Evolutionary conservation across 805 yeast genomes (phyloP), one percentile per base, ranked within the genome.

Genomic region (Starmerella scarabaei): DNA sequence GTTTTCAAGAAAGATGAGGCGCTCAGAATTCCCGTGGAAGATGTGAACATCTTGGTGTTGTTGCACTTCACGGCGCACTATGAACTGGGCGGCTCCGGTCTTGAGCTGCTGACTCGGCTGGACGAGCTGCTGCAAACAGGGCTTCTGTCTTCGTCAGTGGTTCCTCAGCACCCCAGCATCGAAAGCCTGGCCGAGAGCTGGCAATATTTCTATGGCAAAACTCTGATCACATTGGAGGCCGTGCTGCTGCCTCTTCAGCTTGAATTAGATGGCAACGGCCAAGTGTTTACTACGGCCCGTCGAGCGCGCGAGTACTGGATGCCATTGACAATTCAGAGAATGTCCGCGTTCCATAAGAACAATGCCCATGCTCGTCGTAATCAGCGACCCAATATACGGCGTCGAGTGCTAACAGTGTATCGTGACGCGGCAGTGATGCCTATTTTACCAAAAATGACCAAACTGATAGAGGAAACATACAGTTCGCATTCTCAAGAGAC

Each of bases 211-310:
- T 71, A 68, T 46, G 62, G 63, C n/a, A 66, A 68, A 29, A 67
- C 75, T 2, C 65, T 71, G 37, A 75, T 73, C 38, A 74, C 74
- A 50, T 59, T 77, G 16, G 69, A 75, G 43, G 80, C 80, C 0
- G 67, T 75, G 0, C 68, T 79, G 35, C 48, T 75, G 26, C 86
- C 86, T 0, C 51, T 80, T 18, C 75, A 73, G 41, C 51, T 61
- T 16, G 76, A 69, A 39, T 56, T 71, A 36, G 66, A 64, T 29
- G 73, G 68, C 4, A 57, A 53, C 1, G 69, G 71, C 3, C 63
- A 62, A 34, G 59, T 63, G 17, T 42, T 62, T 21, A 38, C 38
- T 35, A 42, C 51, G n/a, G 44, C 50, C 2, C 65, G 63, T 30
- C 63, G 66, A 6, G 59, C 62, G 3, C 40, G 46, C n/a, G 55